Base-by-base conservation (phyloP, 2,329 filamentous ascomycete genomes). In the Colletotrichum sansevieriae region DNA sequence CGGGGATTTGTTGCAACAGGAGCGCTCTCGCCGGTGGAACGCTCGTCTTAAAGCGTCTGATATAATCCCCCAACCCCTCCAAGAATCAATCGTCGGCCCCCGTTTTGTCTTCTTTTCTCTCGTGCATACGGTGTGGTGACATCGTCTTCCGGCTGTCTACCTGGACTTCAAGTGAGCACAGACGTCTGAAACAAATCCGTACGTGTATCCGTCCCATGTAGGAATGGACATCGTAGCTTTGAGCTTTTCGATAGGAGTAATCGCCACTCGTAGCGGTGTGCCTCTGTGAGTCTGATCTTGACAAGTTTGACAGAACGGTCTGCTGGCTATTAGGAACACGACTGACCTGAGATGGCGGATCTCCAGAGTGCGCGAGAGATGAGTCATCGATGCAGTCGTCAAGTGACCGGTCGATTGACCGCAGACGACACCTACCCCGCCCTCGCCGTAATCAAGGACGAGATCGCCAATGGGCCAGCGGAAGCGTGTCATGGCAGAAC, bases 1-100 rank as follows among this genome's bases (percentile, higher is more conserved):
- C 54, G 65, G 65, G 37, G 65, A 68, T 55, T n/a, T 20, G 58
- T 62, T 43, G 47, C 47, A 62, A 62, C 58, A 62, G 58, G 22
- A 33, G n/a, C 58, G 33, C 46, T 65, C 18, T 52, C 61, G 64
- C 58, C 47, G 47, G 52, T 46, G 43, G 29, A 20, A 39, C 33
- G 13, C 18, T 10, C 47, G 22, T 62, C 33, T 54, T 55, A 47
- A 13, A 8, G 49, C 44, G 57, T 55, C 39, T 55, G 57, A 62
- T 62, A 62, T 55, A 33, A 35, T 54, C 47, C 57, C 57, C 49
- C 59, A 44, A 39, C 33, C 46, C 47, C 51, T 46, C 29, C 29
- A 20, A 54, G 25, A 39, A 20, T 2, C 25, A 35, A 62, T 52
- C 22, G 46, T 47, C 46, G 20, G 12, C 64, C 37, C 22, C 52